Percentiles rank a stretch among this genome's conserved stretches.
Conservation (phyloP, 2,329 filamentous ascomycete genomes). For the Ascochyta lentis region DNA sequence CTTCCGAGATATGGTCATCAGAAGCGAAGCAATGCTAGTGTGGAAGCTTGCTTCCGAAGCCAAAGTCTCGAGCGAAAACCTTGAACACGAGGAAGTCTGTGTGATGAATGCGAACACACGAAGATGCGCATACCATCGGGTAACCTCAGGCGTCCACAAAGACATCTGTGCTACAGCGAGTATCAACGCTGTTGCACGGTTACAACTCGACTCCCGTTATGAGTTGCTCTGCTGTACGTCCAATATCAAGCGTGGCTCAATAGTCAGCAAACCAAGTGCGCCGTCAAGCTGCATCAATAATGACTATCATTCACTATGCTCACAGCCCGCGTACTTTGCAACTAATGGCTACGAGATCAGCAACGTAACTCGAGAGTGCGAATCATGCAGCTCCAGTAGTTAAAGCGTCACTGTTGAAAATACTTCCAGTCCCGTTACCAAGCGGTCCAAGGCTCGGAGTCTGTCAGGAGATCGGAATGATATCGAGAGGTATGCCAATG, state of each 20-base stretch:
- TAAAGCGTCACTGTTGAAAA: conserved; percentile 32
- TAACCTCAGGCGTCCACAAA: too few species aligned
- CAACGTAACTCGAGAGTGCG: conserved; percentile 33
- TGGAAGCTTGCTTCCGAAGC: not conserved
- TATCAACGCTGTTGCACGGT: not conserved
- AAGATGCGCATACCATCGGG: too few species aligned
- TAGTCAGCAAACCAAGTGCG: not conserved
- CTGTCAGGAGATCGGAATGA: conserved; percentile 31
- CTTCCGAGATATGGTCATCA: not conserved
- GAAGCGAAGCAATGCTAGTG: not conserved
- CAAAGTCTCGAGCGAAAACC: not conserved
- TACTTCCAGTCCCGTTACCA: conserved; percentile 21
- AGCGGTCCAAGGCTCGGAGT: conserved; percentile 26
- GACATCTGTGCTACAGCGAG: too few species aligned
- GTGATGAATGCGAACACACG: not conserved
- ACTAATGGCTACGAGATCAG: conserved; percentile 33
- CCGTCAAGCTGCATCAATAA: conserved; percentile 8
- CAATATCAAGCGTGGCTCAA: not conserved
- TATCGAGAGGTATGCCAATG: conserved; percentile 34
- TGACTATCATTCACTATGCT: conserved; percentile 17
- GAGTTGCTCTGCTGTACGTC: conserved; percentile 2
- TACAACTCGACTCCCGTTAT: conserved; percentile 1
- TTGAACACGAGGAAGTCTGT: not conserved
- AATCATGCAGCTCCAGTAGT: conserved; percentile 21
- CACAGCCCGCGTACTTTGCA: conserved; percentile 27